Evolutionary conservation across 1,139 yeast genomes (phyloP), one percentile per base, ranked within the genome.

Genomic region (Magnusiomyces sp.): DNA sequence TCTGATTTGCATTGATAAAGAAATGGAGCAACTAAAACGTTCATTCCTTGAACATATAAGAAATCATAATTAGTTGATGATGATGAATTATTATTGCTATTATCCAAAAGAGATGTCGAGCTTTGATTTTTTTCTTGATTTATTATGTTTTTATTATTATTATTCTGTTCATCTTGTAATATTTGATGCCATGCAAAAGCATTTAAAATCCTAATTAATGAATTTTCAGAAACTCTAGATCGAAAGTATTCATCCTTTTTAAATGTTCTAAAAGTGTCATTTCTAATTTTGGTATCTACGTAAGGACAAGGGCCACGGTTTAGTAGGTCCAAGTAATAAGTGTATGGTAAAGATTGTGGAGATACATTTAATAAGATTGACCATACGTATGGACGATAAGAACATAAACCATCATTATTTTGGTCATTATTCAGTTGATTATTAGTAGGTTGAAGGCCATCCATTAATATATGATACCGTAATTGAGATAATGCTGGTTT

Each of bases 11-110:
- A 77, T 1, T 84, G 75, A 63, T 80, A 89, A 19, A 89, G 76
- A 52, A 89, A 78, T 0, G 97, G 97, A 0, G 95, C 97, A 37
- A 85, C 76, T 36, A 89, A 65, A 1, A 89, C 92, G 62, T 90
- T 90, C 81, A 90, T 80, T 1, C 97, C 97, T 62, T 89, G 97
- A 11, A 89, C 96, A 62, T 89, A 89, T 61, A 49, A 40, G 20
- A 51, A 51, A 14, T 51, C 54, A 16, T 43, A 47, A 38, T 47
- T 50, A n/a, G 19, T 14, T 5, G 20, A 9, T 17, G 33, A 29
- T 23, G 39, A 23, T 23, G 7, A 23, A 23, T 23, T 7, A 5
- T 23, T 23, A 23, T 23, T 23, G 29, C 7, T 23, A n/a, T n/a
- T n/a, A n/a, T n/a, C n/a, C n/a, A n/a, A n/a, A n/a, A n/a, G n/a